phyloP scores from a whole-genome alignment of 441 rosid genomes.

The Erodium texanum region DNA sequence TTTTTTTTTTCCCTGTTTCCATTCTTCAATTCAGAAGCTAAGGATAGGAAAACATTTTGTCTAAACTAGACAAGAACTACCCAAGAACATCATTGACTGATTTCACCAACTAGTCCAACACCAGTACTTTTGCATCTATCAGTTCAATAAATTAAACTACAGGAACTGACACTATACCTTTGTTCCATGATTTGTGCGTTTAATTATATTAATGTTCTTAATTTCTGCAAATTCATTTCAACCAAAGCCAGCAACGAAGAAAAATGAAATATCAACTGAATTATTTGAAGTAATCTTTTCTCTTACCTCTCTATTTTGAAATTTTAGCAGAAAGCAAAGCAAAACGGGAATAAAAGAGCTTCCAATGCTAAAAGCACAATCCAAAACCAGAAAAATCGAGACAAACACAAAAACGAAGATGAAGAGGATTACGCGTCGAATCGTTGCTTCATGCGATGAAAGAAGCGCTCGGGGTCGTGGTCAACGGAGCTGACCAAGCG shows the following conservation, averaged over 20 bases:
- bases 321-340: background rate
- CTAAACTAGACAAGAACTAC: too few species aligned
- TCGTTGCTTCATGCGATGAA: constrained; percentile 64
- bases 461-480: constrained; percentile 78
- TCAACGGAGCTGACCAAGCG: constrained; percentile 65
- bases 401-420: background rate
- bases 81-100: too few species aligned
- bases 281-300: too few species aligned
- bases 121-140: background rate
- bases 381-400: background rate
- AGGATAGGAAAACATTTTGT: too few species aligned
- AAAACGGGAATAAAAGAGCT: background rate
- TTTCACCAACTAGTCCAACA: background rate
- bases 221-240: too few species aligned
- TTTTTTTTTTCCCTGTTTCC: background rate
- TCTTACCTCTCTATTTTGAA: too few species aligned
- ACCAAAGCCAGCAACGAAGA: too few species aligned
- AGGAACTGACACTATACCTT: background rate
- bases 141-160: too few species aligned
- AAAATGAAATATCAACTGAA: too few species aligned
- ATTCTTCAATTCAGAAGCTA: background rate
- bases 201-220: too few species aligned
- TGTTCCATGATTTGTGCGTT: too few species aligned
- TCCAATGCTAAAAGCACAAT: too few species aligned
- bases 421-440: constrained; percentile 53